Evolutionary conservation across 2,329 filamentous ascomycete species (phyloP).

Genomic region (Coniella lustricola): DNA sequence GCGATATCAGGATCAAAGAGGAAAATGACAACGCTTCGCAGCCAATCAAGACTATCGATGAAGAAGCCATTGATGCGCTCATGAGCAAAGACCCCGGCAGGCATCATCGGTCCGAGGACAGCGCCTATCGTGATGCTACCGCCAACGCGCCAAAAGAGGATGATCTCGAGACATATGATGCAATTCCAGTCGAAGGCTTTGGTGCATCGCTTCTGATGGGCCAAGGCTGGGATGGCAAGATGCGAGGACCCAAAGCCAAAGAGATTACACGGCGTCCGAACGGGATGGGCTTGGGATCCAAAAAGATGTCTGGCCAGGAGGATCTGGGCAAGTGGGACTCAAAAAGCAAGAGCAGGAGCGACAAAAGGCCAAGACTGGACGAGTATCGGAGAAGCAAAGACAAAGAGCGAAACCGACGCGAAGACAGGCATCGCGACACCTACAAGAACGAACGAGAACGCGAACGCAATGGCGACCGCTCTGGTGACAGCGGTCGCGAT

Average conservation of each 20-base stretch:
- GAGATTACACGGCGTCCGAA: slow-evolving; percentile 66
- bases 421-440: slow-evolving; percentile 33
- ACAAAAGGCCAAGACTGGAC: slow-evolving; percentile 36
- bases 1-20: slow-evolving; percentile 27
- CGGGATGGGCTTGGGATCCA: slow-evolving; percentile 82
- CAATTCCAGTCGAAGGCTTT: slow-evolving; percentile 90
- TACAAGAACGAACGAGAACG: slow-evolving; percentile 42
- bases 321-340: slow-evolving; percentile 79
- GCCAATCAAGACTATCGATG: slow-evolving; percentile 30
- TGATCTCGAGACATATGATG: slow-evolving; percentile 76
- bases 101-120: slow-evolving; percentile 49
- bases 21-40: slow-evolving; percentile 7
- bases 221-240: slow-evolving; percentile 86
- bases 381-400: slow-evolving; percentile 42
- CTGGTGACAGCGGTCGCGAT: slow-evolving; percentile 17
- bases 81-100: slow-evolving; percentile 45
- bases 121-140: slow-evolving; percentile 65
- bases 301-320: slow-evolving; percentile 63
- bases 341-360: slow-evolving; percentile 39
- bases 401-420: slow-evolving; percentile 34
- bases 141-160: slow-evolving; percentile 66
- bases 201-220: slow-evolving; percentile 82
- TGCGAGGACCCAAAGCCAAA: slow-evolving; percentile 52
- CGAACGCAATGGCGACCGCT: slow-evolving; percentile 32
- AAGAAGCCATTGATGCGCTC: slow-evolving; percentile 59